Base-by-base conservation (phyloP, 371 early-diverging fungal genomes). In the Mucor racemosus region DNA sequence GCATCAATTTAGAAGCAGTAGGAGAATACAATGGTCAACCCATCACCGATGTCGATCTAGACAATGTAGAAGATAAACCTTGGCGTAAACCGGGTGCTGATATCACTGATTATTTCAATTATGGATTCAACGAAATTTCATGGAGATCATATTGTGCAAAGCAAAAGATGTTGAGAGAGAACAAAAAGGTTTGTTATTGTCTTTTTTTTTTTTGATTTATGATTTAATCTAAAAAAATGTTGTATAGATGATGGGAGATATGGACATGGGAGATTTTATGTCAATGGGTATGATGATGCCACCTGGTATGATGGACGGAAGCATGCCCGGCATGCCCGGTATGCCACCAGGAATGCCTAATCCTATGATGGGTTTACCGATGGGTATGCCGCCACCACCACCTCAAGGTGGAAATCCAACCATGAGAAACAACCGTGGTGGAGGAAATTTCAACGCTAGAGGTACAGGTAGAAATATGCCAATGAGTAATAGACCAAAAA, bases 91-190 rank as follows among this genome's bases (percentile, higher is more conserved):
- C 98, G n/a, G 97, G 88, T 59, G 94, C 97, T 10, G 99, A 99
- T 80, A 89, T 98, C 35, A 97, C 97, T 5, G 99, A 99, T 76
- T 99, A 97, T 79, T 99, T 99, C 82, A 99, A 99, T 75, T 99
- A 95, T 81, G 99, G 99, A 7, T 99, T 99, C 76, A 95, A 95
- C 68, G 98, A 99, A 76, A 77, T 80, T 4, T 95, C 94, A 15
- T 99, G 99, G 99, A 86, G 90, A 66, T 86, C 88, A 14, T 99
- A 98, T 78, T 92, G 92, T 68, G 84, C 83, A 14, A 95, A 94
- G 75, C 98, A 99, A 81, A 93, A 92, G 75, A 83, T 88, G 78
- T 65, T 94, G 66, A 80, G 96, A 19, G 94, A 94, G 50, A 78
- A 75, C 48, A 77, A 78, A 79, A 78, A 75, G 72, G 80, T 74